Percentiles rank a stretch among this genome's conserved stretches.
Conservation (phyloP, 129 eudicot species). For the Lactuca saligna region DNA sequence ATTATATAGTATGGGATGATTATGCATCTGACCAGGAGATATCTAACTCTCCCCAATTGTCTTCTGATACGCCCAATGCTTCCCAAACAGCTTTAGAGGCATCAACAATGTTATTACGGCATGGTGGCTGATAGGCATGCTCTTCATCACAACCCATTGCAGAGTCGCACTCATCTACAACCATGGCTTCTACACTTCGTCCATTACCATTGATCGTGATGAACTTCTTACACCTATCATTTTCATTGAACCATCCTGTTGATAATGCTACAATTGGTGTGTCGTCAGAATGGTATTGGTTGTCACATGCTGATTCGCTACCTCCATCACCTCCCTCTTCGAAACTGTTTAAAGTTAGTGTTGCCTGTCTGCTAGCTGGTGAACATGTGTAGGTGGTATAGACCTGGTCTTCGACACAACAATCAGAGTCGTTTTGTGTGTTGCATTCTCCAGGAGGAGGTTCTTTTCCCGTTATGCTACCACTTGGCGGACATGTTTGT, state of each 20-base stretch:
- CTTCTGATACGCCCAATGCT: slow-evolving; percentile 24
- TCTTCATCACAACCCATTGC: slow-evolving; percentile 31
- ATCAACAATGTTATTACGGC: slow-evolving; percentile 33
- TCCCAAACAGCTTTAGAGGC: slow-evolving; percentile 41
- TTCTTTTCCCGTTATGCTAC: background rate
- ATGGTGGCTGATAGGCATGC: slow-evolving; percentile 40
- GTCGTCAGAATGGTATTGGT: slow-evolving; percentile 6
- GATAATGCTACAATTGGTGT: slow-evolving; percentile 19
- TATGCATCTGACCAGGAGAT: slow-evolving; percentile 26
- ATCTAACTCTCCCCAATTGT: slow-evolving; percentile 27
- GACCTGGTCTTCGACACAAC: slow-evolving; percentile 19
- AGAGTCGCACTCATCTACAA: slow-evolving; percentile 31
- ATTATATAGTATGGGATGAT: too few species aligned
- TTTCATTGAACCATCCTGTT: slow-evolving; percentile 18
- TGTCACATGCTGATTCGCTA: slow-evolving; percentile 21
- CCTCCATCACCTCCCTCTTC: slow-evolving; percentile 36
- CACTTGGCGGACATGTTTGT: slow-evolving; percentile 15
- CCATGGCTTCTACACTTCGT: slow-evolving; percentile 17
- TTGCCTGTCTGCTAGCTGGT: slow-evolving; percentile 27
- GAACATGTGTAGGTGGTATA: slow-evolving; percentile 41
- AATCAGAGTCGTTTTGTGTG: slow-evolving; percentile 8
- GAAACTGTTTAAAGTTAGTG: slow-evolving; percentile 34
- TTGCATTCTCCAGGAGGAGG: slow-evolving; percentile 18
- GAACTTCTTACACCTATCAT: slow-evolving; percentile 10
- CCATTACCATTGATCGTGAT: slow-evolving; percentile 13